Base-by-base conservation (phyloP, 495 filamentous ascomycete species). In the Umbilicaria muhlenbergii region DNA sequence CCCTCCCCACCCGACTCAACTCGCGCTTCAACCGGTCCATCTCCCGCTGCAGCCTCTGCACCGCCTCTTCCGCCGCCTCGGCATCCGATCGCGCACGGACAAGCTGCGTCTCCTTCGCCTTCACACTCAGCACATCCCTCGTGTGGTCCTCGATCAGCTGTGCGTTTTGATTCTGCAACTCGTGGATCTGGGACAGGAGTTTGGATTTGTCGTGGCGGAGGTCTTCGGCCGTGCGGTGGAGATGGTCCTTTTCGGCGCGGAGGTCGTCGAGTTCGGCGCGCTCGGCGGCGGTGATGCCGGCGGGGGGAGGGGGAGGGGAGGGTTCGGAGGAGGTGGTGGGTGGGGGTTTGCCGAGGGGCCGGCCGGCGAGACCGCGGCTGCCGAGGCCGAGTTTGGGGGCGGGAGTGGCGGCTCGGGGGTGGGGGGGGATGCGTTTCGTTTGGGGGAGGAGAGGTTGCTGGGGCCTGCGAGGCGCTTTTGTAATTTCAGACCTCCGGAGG, bases 91-190 rank as follows among this genome's bases (percentile, higher is more conserved):
- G 75, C 21, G 91, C 87, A 19, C 92, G 77, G 8, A 95, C 87
- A 7, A 99, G 70, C 53, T 99, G 92, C 5, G 92, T 95, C 58
- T 96, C 92, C 59, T 99, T 99, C 32, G 92, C 92, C 51, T 95
- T 95, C 61, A 96, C 88, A 50, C 84, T 85, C 16, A 99, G 71
- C 10, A 94, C 84, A 56, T 96, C 91, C 40, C 89, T 69, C 2
- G 92, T 99, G 54, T 95, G 89, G 51, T 96, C 91, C 63, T 99
- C 92, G 41, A 96, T 96, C 13, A 96, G 70, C 50, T 94, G 81
- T 13, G 92, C 91, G 51, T 99, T 96, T 54, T 94, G 82, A 50
- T 93, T 87, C 58, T 89, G 86, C 2, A 95, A 69, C 56, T 95
- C 88, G 41, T 82, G 78, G 38, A 95, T 74, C 48, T 89, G 81